Evolutionary conservation across 257 asterid species (phyloP).

Genomic region (Cynanchum wilfordii): DNA sequence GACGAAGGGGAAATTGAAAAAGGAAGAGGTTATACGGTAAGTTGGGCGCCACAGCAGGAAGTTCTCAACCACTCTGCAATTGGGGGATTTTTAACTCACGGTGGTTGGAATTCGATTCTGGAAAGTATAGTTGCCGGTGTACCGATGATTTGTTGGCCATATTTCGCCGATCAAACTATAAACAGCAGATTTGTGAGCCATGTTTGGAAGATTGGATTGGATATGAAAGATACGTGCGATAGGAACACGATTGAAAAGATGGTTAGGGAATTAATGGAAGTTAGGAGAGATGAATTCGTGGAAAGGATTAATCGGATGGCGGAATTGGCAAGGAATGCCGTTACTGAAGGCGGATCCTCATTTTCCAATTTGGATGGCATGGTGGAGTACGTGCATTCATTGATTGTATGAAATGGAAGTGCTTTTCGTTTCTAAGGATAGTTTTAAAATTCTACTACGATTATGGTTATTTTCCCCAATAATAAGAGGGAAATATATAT

Average conservation of each 20-base stretch:
- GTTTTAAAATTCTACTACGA: background rate
- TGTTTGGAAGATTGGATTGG: slow-evolving; percentile 54
- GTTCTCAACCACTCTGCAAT: slow-evolving; percentile 22
- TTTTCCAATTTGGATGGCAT: slow-evolving; percentile 23
- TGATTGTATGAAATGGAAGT: background rate
- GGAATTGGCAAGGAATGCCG: slow-evolving; percentile 28
- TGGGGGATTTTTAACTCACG: slow-evolving; percentile 31
- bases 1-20: background rate
- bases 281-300: slow-evolving; percentile 35
- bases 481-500: too few relatives aligned
- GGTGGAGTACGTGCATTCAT: slow-evolving; percentile 8
- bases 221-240: slow-evolving; percentile 51
- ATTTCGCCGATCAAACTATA: slow-evolving; percentile 35
- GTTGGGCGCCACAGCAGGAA: slow-evolving; percentile 30
- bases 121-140: slow-evolving; percentile 32
- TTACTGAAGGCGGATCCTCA: slow-evolving; percentile 41
- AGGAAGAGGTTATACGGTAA: slow-evolving; percentile 23
- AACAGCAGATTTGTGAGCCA: slow-evolving; percentile 54
- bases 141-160: slow-evolving; percentile 35
- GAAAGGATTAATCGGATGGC: slow-evolving; percentile 25
- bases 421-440: background rate
- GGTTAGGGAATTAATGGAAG: slow-evolving; percentile 40
- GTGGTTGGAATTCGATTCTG: slow-evolving; percentile 34
- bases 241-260: slow-evolving; percentile 30
- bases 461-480: too few relatives aligned